These are phyloP conservation scores for Lipomyces yamadae DNA, from an alignment of 805 yeast species.

Conservation along the genomic window DNA sequence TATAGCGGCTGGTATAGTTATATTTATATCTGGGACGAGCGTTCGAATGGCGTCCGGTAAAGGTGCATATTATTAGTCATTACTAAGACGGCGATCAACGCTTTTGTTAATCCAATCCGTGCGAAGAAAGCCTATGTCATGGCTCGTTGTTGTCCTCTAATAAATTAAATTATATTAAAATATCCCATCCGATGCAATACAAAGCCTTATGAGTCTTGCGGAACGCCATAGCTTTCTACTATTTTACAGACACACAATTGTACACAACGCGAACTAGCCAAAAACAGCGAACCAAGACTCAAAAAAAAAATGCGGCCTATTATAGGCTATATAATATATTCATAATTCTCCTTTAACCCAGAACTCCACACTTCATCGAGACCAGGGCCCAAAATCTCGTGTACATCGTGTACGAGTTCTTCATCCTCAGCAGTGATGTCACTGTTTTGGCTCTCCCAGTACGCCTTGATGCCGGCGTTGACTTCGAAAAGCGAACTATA, in stretches of 20 bases:
- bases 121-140: no score
- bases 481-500: constrained; percentile 69
- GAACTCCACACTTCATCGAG: constrained; percentile 70
- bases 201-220: neutral
- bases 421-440: constrained; percentile 52
- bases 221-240: neutral
- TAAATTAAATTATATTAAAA: neutral
- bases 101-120: neutral
- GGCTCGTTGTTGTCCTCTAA: neutral
- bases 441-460: constrained; percentile 53
- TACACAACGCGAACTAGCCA: neutral
- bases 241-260: neutral
- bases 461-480: constrained; percentile 62
- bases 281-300: neutral
- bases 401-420: constrained; percentile 51
- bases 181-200: neutral
- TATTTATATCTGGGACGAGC: neutral
- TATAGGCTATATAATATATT: neutral
- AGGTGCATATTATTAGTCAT: neutral
- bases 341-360: constrained; percentile 47
- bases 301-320: neutral
- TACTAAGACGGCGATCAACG: neutral
- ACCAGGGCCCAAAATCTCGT: constrained; percentile 55
- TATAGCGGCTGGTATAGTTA: neutral
- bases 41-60: neutral